These are phyloP conservation scores for Malassezia globosa DNA, from an alignment of 1,284 basidiomycete genomes.

Conservation along the genomic window DNA sequence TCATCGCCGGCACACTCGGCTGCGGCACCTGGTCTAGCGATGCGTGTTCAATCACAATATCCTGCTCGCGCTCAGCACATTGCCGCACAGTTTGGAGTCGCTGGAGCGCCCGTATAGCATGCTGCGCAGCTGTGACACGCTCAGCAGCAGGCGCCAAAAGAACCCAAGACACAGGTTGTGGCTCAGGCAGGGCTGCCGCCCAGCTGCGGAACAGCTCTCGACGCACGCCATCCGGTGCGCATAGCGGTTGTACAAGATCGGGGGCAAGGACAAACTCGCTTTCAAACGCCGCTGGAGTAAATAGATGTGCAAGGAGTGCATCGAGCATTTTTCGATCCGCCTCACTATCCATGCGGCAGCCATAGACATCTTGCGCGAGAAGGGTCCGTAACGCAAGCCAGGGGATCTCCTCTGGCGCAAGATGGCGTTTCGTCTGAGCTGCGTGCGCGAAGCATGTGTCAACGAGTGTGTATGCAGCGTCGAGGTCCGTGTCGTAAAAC, in stretches of 20 bases:
- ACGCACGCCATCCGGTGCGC: conserved; percentile 40
- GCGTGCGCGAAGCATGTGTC: conserved; percentile 37
- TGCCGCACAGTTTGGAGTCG: conserved; percentile 40
- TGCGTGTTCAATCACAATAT: not conserved
- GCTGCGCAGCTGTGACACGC: conserved; percentile 38
- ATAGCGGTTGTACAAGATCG: conserved; percentile 23
- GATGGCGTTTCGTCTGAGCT: conserved; percentile 31
- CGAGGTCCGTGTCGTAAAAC: conserved; percentile 44
- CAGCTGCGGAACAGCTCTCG: conserved; percentile 40
- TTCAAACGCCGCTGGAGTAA: conserved; percentile 41
- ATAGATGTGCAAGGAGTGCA: conserved; percentile 40
- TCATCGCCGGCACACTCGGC: conserved; percentile 19
- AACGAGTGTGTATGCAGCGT: conserved; percentile 39
- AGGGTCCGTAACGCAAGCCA: conserved; percentile 42
- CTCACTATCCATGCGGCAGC: conserved; percentile 41
- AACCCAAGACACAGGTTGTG: conserved; percentile 45
- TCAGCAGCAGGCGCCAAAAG: conserved; percentile 41
- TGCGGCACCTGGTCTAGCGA: not conserved
- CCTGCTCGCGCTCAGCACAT: conserved; percentile 10
- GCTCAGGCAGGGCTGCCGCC: conserved; percentile 39
- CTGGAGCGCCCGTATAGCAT: conserved; percentile 28
- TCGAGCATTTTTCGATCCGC: conserved; percentile 42
- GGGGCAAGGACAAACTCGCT: conserved; percentile 34
- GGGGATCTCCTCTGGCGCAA: conserved; percentile 38
- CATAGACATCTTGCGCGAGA: conserved; percentile 41